A percentile compares a stretch with the other conserved stretches of the same genome.
Conservation (phyloP, 306 rosid genomes). For the Begonia fuchsioides region DNA sequence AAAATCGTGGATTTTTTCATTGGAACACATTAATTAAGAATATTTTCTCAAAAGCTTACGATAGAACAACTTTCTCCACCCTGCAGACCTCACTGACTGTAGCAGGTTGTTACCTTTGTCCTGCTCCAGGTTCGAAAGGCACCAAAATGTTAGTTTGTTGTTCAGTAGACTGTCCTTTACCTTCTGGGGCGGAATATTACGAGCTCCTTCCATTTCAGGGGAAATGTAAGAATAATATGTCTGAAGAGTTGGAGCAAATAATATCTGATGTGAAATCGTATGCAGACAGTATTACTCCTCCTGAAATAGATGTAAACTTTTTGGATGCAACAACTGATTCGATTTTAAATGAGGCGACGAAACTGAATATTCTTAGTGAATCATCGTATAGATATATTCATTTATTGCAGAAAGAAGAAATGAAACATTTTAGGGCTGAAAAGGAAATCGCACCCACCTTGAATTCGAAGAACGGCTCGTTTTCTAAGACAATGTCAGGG, state of each 20-base stretch:
- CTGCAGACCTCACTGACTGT: constrained; percentile 67
- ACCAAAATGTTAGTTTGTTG: constrained; percentile 54
- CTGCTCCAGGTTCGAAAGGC: constrained; percentile 79
- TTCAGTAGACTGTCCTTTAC: constrained; percentile 51
- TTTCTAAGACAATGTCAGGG: constrained; percentile 13
- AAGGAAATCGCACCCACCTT: constrained; percentile 17
- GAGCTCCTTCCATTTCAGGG: constrained; percentile 11
- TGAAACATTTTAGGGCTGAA: constrained; percentile 45
- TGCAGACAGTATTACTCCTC: constrained; percentile 24
- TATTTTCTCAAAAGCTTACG: too few species aligned
- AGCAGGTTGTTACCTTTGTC: constrained; percentile 91
- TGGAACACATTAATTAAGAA: too few species aligned
- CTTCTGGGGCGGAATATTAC: constrained; percentile 32
- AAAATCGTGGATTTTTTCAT: too few species aligned
- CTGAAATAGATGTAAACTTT: constrained; percentile 57
- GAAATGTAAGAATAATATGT: constrained; percentile 14
- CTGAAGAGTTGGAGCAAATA: constrained; percentile 29
- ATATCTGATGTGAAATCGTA: constrained; percentile 35
- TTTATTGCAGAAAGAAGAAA: constrained; percentile 50
- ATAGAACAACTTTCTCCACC: neutral
- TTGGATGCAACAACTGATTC: constrained; percentile 36
- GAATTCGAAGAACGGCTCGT: constrained; percentile 20
- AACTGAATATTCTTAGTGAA: constrained; percentile 43
- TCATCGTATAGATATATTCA: constrained; percentile 35
- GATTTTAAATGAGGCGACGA: constrained; percentile 56